These are phyloP conservation scores for Pilobolus umbonatus DNA, from an alignment of 192 early-diverging fungal species.

Conservation along the genomic window DNA sequence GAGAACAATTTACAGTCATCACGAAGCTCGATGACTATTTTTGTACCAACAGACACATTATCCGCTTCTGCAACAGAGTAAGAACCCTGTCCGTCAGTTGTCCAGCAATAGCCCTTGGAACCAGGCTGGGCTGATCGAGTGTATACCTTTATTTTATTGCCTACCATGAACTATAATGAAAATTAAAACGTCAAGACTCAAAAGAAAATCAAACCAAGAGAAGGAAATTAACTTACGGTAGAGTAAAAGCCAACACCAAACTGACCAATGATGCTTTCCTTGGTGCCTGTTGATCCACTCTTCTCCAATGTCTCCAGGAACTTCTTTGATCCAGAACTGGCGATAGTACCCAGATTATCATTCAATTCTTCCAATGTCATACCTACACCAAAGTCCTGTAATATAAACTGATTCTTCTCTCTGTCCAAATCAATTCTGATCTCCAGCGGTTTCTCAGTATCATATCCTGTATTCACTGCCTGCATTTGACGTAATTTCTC, in stretches of 20 bases:
- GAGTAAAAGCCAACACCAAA: constrained; percentile 78
- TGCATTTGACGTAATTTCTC: constrained; percentile 58
- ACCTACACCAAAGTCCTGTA: constrained; percentile 77
- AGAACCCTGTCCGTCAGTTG: constrained; percentile 67
- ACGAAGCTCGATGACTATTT: constrained; percentile 75
- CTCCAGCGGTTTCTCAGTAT: constrained; percentile 50
- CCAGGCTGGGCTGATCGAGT: constrained; percentile 56
- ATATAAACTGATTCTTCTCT: constrained; percentile 45
- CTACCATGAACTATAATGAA: constrained; percentile 72
- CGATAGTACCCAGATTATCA: constrained; percentile 78
- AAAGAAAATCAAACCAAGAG: neutral
- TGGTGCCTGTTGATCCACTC: constrained; percentile 27
- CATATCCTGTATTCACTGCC: constrained; percentile 31
- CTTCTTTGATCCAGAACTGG: constrained; percentile 77
- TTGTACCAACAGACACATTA: constrained; percentile 74
- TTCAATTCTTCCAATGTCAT: constrained; percentile 75
- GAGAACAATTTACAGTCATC: constrained; percentile 64
- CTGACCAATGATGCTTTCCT: constrained; percentile 78
- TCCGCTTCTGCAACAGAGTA: constrained; percentile 78
- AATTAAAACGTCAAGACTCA: constrained; percentile 23
- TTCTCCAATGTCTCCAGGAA: constrained; percentile 61
- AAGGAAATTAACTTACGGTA: constrained; percentile 18
- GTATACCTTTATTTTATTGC: constrained; percentile 75
- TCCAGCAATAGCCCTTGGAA: constrained; percentile 72
- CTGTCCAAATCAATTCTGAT: constrained; percentile 54